Percentiles rank a stretch among this genome's conserved stretches.
These are phyloP conservation scores for Trametes meyenii DNA, from an alignment of 768 basidiomycete genomes.

Conservation along the genomic window DNA sequence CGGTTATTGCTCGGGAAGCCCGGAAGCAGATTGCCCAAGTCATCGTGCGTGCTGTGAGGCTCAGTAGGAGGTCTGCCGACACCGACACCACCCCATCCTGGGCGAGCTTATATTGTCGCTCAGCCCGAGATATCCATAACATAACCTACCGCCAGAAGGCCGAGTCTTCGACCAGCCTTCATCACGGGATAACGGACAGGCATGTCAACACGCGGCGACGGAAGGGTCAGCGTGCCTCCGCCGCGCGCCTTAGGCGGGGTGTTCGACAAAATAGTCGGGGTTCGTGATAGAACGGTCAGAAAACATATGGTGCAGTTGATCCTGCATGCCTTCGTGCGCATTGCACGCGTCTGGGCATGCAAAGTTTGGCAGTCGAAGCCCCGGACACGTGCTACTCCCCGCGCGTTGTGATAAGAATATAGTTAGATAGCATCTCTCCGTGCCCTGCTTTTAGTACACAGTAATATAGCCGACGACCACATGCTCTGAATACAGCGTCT, in stretches of 20 bases:
- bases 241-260: constrained; percentile 2
- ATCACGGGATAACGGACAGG: constrained; percentile 17
- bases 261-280: neutral
- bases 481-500: constrained; percentile 15
- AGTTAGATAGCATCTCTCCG: constrained; percentile 22
- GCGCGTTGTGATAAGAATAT: constrained; percentile 23
- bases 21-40: constrained; percentile 7
- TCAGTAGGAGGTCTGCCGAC: constrained; percentile 13
- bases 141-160: constrained; percentile 5
- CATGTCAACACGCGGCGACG: constrained; percentile 15
- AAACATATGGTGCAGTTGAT: constrained; percentile 24
- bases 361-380: constrained; percentile 6
- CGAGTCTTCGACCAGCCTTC: constrained; percentile 8
- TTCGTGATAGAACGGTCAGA: constrained; percentile 19
- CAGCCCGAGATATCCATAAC: constrained; percentile 7
- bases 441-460: constrained; percentile 19
- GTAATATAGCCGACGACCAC: constrained; percentile 11
- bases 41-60: constrained; percentile 20
- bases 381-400: constrained; percentile 7
- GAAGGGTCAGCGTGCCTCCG: constrained; percentile 11
- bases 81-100: neutral
- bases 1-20: constrained; percentile 20
- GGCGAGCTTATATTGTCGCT: constrained; percentile 13
- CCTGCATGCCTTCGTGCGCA: constrained; percentile 15
- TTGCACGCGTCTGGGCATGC: constrained; percentile 13